phyloP scores from a whole-genome alignment of 495 filamentous ascomycete genomes.

The Xylaria cubensis region DNA sequence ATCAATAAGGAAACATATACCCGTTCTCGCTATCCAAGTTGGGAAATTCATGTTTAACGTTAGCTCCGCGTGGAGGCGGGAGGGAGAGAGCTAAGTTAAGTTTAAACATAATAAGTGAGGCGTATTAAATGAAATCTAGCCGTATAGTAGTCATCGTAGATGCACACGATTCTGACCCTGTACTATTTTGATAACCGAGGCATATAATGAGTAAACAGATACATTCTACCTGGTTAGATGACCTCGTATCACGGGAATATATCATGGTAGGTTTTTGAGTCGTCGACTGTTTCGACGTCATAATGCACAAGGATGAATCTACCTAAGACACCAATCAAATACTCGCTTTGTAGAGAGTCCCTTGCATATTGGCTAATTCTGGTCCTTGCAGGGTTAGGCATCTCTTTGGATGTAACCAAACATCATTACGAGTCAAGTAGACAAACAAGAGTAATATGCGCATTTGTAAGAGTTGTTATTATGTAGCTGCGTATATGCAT shows the following conservation, averaged over 20 bases:
- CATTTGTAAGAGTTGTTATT: constrained; percentile 16
- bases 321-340: background rate
- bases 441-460: background rate
- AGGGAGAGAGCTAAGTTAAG: background rate
- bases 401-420: background rate
- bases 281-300: background rate
- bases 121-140: background rate
- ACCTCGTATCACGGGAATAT: background rate
- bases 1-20: background rate
- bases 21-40: background rate
- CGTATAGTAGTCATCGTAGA: too few relatives aligned
- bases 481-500: constrained; percentile 7
- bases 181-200: background rate
- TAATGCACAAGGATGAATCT: background rate
- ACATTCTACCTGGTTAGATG: background rate
- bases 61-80: background rate
- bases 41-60: background rate
- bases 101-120: too few relatives aligned
- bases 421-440: background rate
- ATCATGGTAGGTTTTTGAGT: background rate
- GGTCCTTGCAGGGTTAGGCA: background rate
- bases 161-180: background rate
- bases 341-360: background rate
- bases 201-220: background rate
- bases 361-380: background rate